Evolutionary conservation across 2,329 filamentous ascomycete genomes (phyloP).

Genomic region (Trichoderma sp.): DNA sequence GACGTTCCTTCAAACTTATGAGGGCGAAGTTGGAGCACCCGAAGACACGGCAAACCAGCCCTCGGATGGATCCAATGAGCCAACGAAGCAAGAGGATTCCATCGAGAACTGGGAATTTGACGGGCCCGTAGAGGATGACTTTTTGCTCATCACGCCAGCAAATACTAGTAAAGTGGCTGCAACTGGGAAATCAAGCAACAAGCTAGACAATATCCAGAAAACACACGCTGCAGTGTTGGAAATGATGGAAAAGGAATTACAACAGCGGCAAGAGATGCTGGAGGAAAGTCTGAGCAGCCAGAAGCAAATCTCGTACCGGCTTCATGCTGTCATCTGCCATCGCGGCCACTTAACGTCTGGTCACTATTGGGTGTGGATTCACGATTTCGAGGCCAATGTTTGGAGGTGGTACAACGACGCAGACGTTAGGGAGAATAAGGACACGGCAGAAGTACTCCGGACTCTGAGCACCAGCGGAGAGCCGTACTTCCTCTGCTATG

Average conservation of each 20-base stretch:
- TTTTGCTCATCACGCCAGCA: conserved; percentile 32
- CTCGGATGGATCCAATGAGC: conserved; percentile 2
- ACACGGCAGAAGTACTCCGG: conserved; percentile 68
- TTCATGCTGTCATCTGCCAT: conserved; percentile 94
- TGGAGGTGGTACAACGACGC: conserved; percentile 97
- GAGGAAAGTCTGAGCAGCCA: conserved; percentile 48
- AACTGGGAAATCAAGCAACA: neutral
- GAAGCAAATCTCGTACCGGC: conserved; percentile 69
- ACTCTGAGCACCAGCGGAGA: conserved; percentile 69
- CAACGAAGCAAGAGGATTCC: neutral
- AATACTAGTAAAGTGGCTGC: neutral
- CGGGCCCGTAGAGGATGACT: conserved; percentile 41
- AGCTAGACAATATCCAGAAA: conserved; percentile 25
- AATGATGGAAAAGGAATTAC: conserved; percentile 47
- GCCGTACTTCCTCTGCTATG: conserved; percentile 81
- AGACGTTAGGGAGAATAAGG: conserved; percentile 67
- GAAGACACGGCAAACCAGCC: neutral
- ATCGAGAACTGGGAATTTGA: conserved; percentile 40
- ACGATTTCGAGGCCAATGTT: conserved; percentile 75
- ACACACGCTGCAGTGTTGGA: conserved; percentile 41
- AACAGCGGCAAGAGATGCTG: conserved; percentile 32
- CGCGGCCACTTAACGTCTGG: conserved; percentile 72
- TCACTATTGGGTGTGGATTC: conserved; percentile 97
- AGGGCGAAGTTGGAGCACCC: conserved; percentile 29
- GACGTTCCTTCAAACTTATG: conserved; percentile 33